A percentile compares a stretch with the other conserved stretches of the same genome.
These are phyloP conservation scores for Fonsecaea multimorphosa DNA, from an alignment of 2,329 filamentous ascomycete species.

Conservation along the genomic window DNA sequence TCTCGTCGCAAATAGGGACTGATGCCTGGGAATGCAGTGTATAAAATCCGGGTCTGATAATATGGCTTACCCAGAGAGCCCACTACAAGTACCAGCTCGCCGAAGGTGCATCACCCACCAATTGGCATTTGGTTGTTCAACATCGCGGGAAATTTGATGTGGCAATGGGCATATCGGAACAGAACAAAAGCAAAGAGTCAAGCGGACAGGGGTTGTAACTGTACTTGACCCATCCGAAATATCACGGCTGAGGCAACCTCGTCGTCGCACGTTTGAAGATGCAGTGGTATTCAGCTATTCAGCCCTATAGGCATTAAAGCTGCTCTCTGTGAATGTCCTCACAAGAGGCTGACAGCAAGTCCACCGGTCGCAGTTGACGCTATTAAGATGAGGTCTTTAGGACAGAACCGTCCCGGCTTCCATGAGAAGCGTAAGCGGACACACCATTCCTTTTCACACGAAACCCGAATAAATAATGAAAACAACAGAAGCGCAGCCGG, in stretches of 20 bases:
- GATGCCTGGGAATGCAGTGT: neutral
- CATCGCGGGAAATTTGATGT: neutral
- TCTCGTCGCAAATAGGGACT: neutral
- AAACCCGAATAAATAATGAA: conserved; percentile 9
- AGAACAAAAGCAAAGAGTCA: neutral
- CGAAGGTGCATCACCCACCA: neutral
- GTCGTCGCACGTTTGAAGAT: neutral
- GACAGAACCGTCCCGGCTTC: conserved; percentile 5
- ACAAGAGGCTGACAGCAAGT: neutral
- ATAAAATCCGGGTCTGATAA: neutral
- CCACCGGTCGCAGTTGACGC: neutral
- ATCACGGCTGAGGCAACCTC: neutral
- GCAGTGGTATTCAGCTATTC: conserved; percentile 21
- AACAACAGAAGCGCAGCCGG: neutral
- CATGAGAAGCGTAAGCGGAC: neutral
- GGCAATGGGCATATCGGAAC: neutral
- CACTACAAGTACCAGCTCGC: neutral
- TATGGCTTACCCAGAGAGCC: neutral
- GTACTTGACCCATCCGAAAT: neutral
- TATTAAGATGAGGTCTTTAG: conserved; percentile 4
- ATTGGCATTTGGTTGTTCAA: neutral
- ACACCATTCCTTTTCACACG: conserved; percentile 10
- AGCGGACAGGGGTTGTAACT: neutral
- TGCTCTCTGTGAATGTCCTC: conserved; percentile 8
- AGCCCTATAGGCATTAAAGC: conserved; percentile 10